Base-by-base conservation (phyloP, 495 filamentous ascomycete genomes). In the Durotheca rogersii region DNA sequence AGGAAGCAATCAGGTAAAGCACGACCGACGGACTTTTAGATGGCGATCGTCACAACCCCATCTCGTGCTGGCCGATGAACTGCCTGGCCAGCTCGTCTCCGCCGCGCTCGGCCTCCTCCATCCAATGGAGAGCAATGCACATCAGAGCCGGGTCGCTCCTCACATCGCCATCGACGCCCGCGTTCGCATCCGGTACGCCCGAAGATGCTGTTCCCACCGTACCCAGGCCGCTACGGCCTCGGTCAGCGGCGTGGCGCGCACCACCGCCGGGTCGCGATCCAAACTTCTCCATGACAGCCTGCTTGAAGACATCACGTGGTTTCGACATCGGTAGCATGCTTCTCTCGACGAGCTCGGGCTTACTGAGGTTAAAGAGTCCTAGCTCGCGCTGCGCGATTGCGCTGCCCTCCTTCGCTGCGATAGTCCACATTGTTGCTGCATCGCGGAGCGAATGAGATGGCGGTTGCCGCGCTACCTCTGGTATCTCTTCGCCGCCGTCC, bases 101-200 rank as follows among this genome's bases (percentile, higher is more conserved):
- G 27, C 92, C 91, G 41, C 75, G 81, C 47, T 88, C 86, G 31
- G 88, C 90, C 52, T 91, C 72, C 72, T 90, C 90, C 93, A 97
- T 97, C 93, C 93, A 98, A 72, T 98, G 93, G 62, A 95, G 86
- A 3, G 94, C 92, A 43, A 96, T 78, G 62, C 92, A 96, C 87
- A 98, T 95, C 7, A 89, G 89, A 37, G 86, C 83, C 12, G 93
- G 90, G 63, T 98, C 90, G 40, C 82, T 82, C 32, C 85, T 72
- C 10, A 85, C 81, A 34, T 84, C 82, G 7, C 66, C 64, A 27
- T 69, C 72, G 50, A 65, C 70, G 19, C 58, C 54, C 6, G 65
- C 70, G 19, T 57, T 52, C 6, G 65, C 52, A 30, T 66, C 63
- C 40, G 65, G 59, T 45, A 61, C 61, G 30, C 58, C 57, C 37